These are phyloP conservation scores for Colletotrichum destructivum DNA, from an alignment of 2,329 filamentous ascomycete species.

Conservation along the genomic window DNA sequence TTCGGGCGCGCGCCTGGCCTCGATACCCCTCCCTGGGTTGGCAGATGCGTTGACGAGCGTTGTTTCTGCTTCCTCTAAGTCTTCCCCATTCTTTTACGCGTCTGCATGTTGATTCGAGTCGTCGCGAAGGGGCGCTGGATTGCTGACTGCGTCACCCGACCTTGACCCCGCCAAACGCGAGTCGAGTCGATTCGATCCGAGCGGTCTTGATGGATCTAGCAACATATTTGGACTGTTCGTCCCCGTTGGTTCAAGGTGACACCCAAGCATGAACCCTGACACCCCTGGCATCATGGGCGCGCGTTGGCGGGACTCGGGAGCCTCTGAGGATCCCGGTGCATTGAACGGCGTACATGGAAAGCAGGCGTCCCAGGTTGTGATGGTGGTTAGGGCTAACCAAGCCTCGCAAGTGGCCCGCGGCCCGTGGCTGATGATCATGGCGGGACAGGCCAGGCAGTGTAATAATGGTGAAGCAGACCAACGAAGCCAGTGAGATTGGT, in stretches of 20 bases:
- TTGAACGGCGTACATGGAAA: conserved; percentile 17
- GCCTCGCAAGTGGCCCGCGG: conserved; percentile 37
- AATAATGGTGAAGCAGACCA: conserved; percentile 41
- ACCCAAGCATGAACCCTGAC: conserved; percentile 36
- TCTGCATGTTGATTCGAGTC: conserved; percentile 4
- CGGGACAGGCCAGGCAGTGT: conserved; percentile 28
- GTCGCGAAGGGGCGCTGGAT: conserved; percentile 24
- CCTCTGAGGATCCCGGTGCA: conserved; percentile 8
- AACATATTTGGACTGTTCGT: conserved; percentile 22
- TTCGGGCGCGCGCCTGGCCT: conserved; percentile 26
- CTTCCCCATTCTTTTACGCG: conserved; percentile 27
- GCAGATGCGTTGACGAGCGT: conserved; percentile 12
- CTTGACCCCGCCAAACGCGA: conserved; percentile 32
- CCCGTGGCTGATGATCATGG: conserved; percentile 41
- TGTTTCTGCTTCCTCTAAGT: conserved; percentile 20
- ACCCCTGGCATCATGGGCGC: conserved; percentile 11
- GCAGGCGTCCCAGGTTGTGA: conserved; percentile 16
- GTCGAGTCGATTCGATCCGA: conserved; percentile 25
- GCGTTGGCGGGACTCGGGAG: conserved; percentile 27
- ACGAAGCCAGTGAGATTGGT: conserved; percentile 10
- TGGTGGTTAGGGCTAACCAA: conserved; percentile 31
- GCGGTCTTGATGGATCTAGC: conserved; percentile 5
- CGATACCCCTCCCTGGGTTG: conserved; percentile 18
- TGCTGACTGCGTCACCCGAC: conserved; percentile 38
- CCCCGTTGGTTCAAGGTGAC: conserved; percentile 29